phyloP scores from a whole-genome alignment of 2,329 filamentous ascomycete species.

The Lasiodiplodia hormozganensis region DNA sequence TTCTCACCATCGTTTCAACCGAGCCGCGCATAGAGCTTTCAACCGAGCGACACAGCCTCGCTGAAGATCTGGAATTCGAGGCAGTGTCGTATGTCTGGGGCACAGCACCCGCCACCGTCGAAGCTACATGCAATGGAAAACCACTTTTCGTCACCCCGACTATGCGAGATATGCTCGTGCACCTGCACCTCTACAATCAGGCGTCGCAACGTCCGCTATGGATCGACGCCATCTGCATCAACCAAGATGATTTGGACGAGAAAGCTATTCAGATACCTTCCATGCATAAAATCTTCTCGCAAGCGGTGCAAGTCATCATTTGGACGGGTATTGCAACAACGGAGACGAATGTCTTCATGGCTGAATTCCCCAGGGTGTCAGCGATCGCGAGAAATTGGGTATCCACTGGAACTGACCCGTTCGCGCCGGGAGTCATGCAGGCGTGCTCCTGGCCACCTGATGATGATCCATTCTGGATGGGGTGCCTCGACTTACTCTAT shows the following conservation, averaged over 20 bases:
- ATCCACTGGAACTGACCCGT: background rate
- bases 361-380: background rate
- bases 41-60: background rate
- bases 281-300: background rate
- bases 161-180: background rate
- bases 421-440: fast-evolving
- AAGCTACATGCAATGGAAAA: background rate
- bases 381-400: background rate
- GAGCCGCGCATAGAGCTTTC: background rate
- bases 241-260: conserved; percentile 29
- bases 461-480: background rate
- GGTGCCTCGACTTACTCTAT: background rate
- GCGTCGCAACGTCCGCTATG: conserved; percentile 13
- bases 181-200: background rate
- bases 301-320: background rate
- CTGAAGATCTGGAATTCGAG: background rate
- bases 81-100: conserved; percentile 11
- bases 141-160: background rate
- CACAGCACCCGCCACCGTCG: background rate
- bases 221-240: conserved; percentile 34
- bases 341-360: background rate
- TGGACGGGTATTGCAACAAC: background rate
- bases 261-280: conserved; percentile 12
- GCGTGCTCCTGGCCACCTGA: background rate
- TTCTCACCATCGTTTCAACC: background rate